Evolutionary conservation across 495 filamentous ascomycete species (phyloP), one percentile per base, ranked within the genome.

Genomic region (Penicillium macrosclerotiorum): DNA sequence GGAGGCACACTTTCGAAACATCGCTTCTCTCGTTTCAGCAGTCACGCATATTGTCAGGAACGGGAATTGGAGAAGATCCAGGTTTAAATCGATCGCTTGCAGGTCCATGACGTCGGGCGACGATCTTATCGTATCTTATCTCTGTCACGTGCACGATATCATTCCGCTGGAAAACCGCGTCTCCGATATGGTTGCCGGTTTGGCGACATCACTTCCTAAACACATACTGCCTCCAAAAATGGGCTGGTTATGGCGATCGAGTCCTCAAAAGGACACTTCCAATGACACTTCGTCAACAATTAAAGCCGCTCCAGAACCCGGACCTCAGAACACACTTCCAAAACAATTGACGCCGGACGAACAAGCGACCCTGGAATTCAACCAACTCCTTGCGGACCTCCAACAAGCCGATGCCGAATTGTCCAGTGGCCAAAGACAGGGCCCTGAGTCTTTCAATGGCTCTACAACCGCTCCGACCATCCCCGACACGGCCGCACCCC

Each of bases 331-430:
- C 32, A 37, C 60, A 30, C 50, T 67, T 47, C 64, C 68, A 51
- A 58, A 60, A 67, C 55, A 70, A 63, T 60, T 72, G 41, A 68
- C 69, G 17, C 75, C 76, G 33, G 80, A 86, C 48, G 75, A 81
- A 57, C 60, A 75, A 59, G 79, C 80, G 43, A 79, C 86, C 35
- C 61, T 71, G 26, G 85, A 89, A 58, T 73, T 88, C 50, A 68
- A 72, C 26, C 62, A 78, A 47, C 68, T 86, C 55, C 69, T 86
- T 49, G 64, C 72, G 18, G 70, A 72, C 43, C 62, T 87, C 47
- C 57, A 68, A 42, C 57, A 64, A 47, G 63, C 54, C 59, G 63
- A 71, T 16, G 40, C 47, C 23, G 52, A 60, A 39, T 50, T 65
- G 33, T 41, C 63, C 17, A 36, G 46, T 24, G 29, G 11, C 17